A percentile compares a stretch with the other conserved stretches of the same genome.
Conservation (phyloP, 805 yeast genomes). For the Lachancea waltii region DNA sequence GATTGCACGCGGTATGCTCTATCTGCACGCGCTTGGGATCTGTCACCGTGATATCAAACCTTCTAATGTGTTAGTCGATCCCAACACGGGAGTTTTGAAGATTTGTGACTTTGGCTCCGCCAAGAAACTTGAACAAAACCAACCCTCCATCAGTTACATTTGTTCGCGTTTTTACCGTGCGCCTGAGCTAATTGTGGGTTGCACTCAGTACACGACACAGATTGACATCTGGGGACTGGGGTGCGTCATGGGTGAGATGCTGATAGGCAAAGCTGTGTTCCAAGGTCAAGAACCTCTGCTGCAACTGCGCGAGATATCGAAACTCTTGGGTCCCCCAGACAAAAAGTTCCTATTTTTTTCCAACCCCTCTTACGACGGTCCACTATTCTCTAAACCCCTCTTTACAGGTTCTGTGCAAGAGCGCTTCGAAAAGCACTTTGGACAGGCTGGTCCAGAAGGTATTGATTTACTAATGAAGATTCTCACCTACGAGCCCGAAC, state of each 20-base stretch:
- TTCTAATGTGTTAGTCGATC: conserved; percentile 72
- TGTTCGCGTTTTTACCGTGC: conserved; percentile 87
- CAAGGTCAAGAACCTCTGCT: conserved; percentile 87
- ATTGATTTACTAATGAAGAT: conserved; percentile 76
- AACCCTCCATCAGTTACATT: conserved; percentile 89
- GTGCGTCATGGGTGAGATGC: conserved; percentile 92
- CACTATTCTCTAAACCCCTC: conserved; percentile 60
- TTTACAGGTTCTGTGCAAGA: conserved; percentile 49
- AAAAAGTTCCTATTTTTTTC: conserved; percentile 63
- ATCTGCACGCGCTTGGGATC: conserved; percentile 71
- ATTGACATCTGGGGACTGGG: conserved; percentile 98
- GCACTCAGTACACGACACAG: conserved; percentile 77
- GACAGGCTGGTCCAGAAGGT: conserved; percentile 78
- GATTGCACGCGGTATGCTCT: conserved; percentile 76
- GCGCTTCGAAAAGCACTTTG: conserved; percentile 58
- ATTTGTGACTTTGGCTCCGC: conserved; percentile 87
- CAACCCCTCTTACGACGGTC: conserved; percentile 71
- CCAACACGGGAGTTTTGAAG: conserved; percentile 56
- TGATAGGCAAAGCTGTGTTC: conserved; percentile 87
- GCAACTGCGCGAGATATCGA: conserved; percentile 85
- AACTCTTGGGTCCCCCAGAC: conserved; percentile 84
- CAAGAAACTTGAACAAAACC: conserved; percentile 66
- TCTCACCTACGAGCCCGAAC: conserved; percentile 84
- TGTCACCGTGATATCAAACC: conserved; percentile 85
- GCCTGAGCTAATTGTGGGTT: conserved; percentile 92